phyloP scores from a whole-genome alignment of 2,329 filamentous ascomycete species.

The Cryphonectria naterciae region DNA sequence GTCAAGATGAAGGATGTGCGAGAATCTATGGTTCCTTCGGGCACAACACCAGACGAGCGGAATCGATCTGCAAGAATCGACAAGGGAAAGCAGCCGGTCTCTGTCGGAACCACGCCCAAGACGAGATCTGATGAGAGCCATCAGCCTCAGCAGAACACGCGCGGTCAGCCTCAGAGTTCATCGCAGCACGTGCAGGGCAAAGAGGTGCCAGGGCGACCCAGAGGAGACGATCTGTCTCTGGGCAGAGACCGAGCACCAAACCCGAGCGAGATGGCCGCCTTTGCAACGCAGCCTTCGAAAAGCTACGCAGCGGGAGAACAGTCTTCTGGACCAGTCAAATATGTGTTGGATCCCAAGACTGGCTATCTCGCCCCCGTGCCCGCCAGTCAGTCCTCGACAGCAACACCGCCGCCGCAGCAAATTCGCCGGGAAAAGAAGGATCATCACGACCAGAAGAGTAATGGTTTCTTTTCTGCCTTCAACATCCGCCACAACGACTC shows the following conservation, averaged over 20 bases:
- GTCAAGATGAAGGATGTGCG: constrained; percentile 12
- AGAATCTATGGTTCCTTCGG: neutral
- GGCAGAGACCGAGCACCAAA: neutral
- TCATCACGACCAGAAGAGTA: neutral
- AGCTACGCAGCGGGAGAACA: neutral
- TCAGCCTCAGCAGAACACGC: neutral
- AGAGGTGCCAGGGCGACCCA: neutral
- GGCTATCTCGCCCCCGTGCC: neutral
- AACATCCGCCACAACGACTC: neutral
- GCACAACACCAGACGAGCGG: neutral
- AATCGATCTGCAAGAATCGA: neutral
- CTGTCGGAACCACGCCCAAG: neutral
- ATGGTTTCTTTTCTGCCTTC: neutral
- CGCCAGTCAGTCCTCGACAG: neutral
- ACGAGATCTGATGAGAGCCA: neutral
- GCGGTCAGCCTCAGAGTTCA: neutral
- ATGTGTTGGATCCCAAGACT: constrained; percentile 6
- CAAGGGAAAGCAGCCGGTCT: neutral
- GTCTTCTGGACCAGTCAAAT: neutral
- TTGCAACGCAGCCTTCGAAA: neutral
- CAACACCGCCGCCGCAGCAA: neutral
- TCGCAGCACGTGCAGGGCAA: neutral
- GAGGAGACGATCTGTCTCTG: neutral
- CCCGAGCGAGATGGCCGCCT: neutral
- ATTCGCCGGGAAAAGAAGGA: neutral